A percentile compares a stretch with the other conserved stretches of the same genome.
Conservation (phyloP, 345 rosid species). For the Boechera retrofracta region DNA sequence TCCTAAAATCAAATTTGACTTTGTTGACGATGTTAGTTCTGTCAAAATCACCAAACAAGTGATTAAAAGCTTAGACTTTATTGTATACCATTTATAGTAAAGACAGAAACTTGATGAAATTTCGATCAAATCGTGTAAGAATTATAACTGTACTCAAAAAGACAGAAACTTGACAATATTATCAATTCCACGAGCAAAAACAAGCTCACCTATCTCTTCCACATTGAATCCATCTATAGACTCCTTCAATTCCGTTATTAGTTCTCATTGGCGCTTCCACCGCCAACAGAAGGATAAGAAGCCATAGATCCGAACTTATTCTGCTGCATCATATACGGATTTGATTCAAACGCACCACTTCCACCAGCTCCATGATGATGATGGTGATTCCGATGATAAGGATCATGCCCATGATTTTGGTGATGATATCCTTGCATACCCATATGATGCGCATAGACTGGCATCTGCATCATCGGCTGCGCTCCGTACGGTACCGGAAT, state of each 20-base stretch:
- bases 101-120: constrained; percentile 31
- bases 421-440: constrained; percentile 63
- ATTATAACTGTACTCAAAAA: constrained; percentile 31
- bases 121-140: constrained; percentile 38
- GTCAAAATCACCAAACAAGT: constrained; percentile 16
- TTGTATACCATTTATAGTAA: constrained; percentile 28
- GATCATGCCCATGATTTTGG: constrained; percentile 40
- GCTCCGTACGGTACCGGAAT: constrained; percentile 57
- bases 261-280: constrained; percentile 62
- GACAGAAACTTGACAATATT: constrained; percentile 30
- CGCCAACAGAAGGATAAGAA: constrained; percentile 61
- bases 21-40: constrained; percentile 4
- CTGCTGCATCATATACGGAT: constrained; percentile 68
- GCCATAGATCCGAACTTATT: constrained; percentile 61
- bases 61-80: constrained; percentile 31
- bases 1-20: not conserved
- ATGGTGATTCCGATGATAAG: constrained; percentile 33
- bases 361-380: constrained; percentile 48
- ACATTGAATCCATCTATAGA: constrained; percentile 11
- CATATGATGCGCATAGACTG: constrained; percentile 66
- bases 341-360: constrained; percentile 55
- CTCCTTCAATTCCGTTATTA: constrained; percentile 1
- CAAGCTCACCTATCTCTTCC: constrained; percentile 39
- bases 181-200: constrained; percentile 34
- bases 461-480: constrained; percentile 62